Base-by-base conservation (phyloP, 1,139 yeast species). In the Suhomyces terraborum region DNA sequence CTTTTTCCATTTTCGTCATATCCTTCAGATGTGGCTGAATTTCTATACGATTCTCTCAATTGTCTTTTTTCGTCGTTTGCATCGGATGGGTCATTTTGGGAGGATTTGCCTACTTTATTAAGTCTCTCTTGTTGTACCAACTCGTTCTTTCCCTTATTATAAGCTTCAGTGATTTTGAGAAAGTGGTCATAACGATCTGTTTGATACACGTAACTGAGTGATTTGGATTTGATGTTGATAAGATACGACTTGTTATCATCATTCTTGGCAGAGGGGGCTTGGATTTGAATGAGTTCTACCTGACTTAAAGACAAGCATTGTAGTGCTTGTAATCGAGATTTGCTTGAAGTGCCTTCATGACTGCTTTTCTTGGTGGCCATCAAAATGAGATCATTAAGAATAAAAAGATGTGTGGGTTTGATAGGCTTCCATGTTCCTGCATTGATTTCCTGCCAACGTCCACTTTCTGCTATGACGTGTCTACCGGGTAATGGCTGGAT, bases 361-460 rank as follows among this genome's bases (percentile, higher is more conserved):
- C 52, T 36, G 38, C 78, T 67, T 51, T 79, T 78, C 50, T 82
- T 79, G 1, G 87, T 73, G 0, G 96, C 96, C 35, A 89, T 71
- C 39, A 91, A 64, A 1, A 89, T 62, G 52, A 84, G 74, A 60
- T 91, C 98, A 58, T 86, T 89, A 48, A 91, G 69, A 8, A 91
- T 64, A 52, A 86, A 85, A 36, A 91, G 64, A 56, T 86, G 95
- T 2, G 84, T 82, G 2, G 89, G 82, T 53, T 86, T 83, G 32
- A 84, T 72, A 1, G 89, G 82, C 57, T 88, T 86, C 81, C 91
- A 83, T 14, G 96, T 89, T 0, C 95, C 93, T 1, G 86, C 80
- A 55, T 89, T 89, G 44, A 91, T 69, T 61, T 91, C 96, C 47
- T 77, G 79, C 97, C 97, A 91, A 38, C 93, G 77, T 1, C 85